Percentiles rank a stretch among this genome's conserved stretches.
phyloP scores from a whole-genome alignment of 2,329 filamentous ascomycete genomes.

The Parastagonospora nodorum region DNA sequence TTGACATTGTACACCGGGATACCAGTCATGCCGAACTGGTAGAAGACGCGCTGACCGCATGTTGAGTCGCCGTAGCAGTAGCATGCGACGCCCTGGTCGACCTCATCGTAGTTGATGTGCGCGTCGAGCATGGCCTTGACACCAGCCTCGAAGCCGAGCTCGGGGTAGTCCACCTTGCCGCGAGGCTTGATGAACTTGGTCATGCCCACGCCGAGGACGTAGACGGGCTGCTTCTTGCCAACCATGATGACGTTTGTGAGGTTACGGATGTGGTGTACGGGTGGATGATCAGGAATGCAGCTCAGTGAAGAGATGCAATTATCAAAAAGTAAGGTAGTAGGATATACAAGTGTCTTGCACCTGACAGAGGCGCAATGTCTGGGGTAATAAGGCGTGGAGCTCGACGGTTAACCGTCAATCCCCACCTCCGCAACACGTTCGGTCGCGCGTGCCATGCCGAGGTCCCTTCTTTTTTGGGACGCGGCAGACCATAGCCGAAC shows the following conservation, averaged over 20 bases:
- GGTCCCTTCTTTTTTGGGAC: conserved; percentile 23
- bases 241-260: conserved; percentile 51
- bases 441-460: conserved; percentile 28
- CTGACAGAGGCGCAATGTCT: conserved; percentile 3
- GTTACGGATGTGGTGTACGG: background rate
- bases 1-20: conserved; percentile 98
- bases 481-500: conserved; percentile 27
- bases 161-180: conserved; percentile 91
- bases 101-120: conserved; percentile 94
- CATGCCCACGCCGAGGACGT: conserved; percentile 97
- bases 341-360: background rate
- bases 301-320: conserved; percentile 7
- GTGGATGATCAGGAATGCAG: background rate
- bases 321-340: background rate
- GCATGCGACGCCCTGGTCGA: conserved; percentile 94
- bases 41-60: conserved; percentile 94
- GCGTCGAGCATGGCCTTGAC: conserved; percentile 83
- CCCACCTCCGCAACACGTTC: conserved; percentile 20
- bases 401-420: conserved; percentile 13
- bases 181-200: conserved; percentile 99
- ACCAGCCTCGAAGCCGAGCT: conserved; percentile 90
- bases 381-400: conserved; percentile 18
- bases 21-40: conserved; percentile 96
- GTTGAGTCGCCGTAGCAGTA: conserved; percentile 98
- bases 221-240: conserved; percentile 63